Conservation (phyloP, 2,329 filamentous ascomycete genomes). For the Aspergillus sp. region DNA sequence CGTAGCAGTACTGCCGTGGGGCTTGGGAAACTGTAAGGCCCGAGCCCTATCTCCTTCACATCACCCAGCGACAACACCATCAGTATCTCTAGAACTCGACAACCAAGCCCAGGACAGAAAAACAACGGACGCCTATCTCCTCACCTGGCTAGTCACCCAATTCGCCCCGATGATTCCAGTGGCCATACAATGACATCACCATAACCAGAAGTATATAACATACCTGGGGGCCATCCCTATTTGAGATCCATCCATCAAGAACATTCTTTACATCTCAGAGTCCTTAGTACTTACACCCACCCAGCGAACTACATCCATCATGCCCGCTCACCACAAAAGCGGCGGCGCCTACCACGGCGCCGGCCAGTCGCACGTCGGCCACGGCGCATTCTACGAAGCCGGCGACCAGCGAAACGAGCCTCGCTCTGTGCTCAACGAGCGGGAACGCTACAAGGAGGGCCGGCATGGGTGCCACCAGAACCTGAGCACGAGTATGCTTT, state of each 20-base stretch:
- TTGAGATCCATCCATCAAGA: background rate
- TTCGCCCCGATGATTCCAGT: conserved; percentile 2
- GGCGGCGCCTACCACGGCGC: conserved; percentile 15
- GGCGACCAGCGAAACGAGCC: conserved; percentile 64
- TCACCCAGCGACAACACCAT: too few relatives aligned
- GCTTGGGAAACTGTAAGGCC: too few relatives aligned
- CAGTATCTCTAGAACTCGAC: too few relatives aligned
- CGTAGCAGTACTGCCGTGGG: too few relatives aligned
- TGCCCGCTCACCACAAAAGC: background rate
- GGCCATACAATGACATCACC: conserved; percentile 2
- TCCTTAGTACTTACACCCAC: background rate
- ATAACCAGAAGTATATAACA: conserved; percentile 1
- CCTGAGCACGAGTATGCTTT: conserved; percentile 64
- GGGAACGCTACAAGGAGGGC: conserved; percentile 62
- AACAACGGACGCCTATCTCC: too few relatives aligned
- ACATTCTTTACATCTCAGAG: background rate
- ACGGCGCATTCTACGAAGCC: conserved; percentile 58
- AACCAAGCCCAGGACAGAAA: too few relatives aligned
- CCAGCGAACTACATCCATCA: background rate
- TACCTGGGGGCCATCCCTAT: background rate
- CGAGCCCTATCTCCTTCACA: too few relatives aligned
- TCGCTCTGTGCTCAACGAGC: conserved; percentile 42
- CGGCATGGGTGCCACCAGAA: conserved; percentile 57
- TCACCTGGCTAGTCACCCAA: too few relatives aligned
- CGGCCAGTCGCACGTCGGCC: conserved; percentile 58